A percentile compares a stretch with the other conserved stretches of the same genome.
These are phyloP conservation scores for Pichia ethanolica DNA, from an alignment of 805 yeast genomes.

Conservation along the genomic window DNA sequence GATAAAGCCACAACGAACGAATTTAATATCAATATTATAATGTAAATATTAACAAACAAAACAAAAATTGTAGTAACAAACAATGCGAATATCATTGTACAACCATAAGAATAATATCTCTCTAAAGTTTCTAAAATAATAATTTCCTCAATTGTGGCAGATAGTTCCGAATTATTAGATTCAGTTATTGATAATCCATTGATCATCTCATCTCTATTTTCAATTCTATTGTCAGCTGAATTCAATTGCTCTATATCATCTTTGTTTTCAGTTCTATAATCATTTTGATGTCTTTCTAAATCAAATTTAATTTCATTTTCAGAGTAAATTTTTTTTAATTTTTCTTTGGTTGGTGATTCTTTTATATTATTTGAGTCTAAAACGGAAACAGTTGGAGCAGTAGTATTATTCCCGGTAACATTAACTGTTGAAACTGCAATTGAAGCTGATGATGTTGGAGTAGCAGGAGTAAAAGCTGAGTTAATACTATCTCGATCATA, in stretches of 20 bases:
- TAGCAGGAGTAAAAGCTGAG: background rate
- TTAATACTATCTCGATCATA: too few relatives aligned
- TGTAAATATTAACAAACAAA: background rate
- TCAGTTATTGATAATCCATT: too few relatives aligned
- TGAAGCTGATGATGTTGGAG: background rate
- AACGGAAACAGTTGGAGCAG: background rate
- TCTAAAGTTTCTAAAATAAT: background rate
- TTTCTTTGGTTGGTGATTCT: too few relatives aligned
- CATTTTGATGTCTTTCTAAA: too few relatives aligned
- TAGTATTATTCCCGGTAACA: background rate
- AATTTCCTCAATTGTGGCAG: background rate
- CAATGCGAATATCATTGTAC: background rate
- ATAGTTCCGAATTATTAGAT: background rate
- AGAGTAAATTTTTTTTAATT: too few relatives aligned
- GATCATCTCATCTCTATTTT: background rate
- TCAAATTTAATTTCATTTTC: too few relatives aligned
- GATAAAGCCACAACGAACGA: background rate
- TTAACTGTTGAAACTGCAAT: background rate
- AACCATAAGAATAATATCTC: background rate
- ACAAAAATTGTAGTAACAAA: background rate
- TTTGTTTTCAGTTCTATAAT: too few relatives aligned
- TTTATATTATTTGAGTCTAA: background rate
- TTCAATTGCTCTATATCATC: too few relatives aligned
- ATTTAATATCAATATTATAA: background rate
- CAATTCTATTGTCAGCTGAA: background rate